A percentile compares a stretch with the other conserved stretches of the same genome.
Conservation (phyloP, 1,139 yeast genomes). For the Nakaseomyces glabratus region DNA sequence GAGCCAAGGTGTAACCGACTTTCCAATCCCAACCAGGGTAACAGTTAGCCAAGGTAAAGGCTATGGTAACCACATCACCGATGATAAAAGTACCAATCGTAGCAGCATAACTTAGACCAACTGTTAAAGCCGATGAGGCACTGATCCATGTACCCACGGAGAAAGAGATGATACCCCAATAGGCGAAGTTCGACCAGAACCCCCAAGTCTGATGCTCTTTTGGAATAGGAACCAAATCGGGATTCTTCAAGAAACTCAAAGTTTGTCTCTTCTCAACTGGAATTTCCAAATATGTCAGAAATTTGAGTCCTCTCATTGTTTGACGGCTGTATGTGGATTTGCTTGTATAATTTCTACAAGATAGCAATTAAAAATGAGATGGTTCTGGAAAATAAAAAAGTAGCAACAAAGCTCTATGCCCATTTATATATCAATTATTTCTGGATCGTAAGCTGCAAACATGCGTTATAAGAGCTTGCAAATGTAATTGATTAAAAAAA, state of each 20-base stretch:
- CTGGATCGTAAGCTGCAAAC: too few species aligned
- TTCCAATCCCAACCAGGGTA: slow-evolving; percentile 39
- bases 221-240: slow-evolving; percentile 34
- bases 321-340: too few species aligned
- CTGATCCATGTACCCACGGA: slow-evolving; percentile 38
- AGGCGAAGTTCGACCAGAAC: slow-evolving; percentile 35
- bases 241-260: slow-evolving; percentile 30
- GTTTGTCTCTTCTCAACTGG: slow-evolving; percentile 30
- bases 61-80: slow-evolving; percentile 37
- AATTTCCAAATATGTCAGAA: slow-evolving; percentile 25
- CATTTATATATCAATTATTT: too few species aligned
- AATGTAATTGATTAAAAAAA: too few species aligned
- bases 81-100: slow-evolving; percentile 36
- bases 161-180: slow-evolving; percentile 37
- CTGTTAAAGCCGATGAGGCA: slow-evolving; percentile 34
- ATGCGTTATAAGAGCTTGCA: too few species aligned
- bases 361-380: too few species aligned
- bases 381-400: too few species aligned
- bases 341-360: too few species aligned
- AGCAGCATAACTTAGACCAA: slow-evolving; percentile 36
- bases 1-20: slow-evolving; percentile 39
- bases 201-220: slow-evolving; percentile 35
- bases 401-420: too few species aligned
- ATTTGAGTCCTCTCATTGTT: slow-evolving; percentile 3
- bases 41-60: slow-evolving; percentile 36